Percentiles rank a stretch among this genome's conserved stretches.
These are phyloP conservation scores for Leccinum longicurvipes DNA, from an alignment of 768 basidiomycete genomes.

Conservation along the genomic window DNA sequence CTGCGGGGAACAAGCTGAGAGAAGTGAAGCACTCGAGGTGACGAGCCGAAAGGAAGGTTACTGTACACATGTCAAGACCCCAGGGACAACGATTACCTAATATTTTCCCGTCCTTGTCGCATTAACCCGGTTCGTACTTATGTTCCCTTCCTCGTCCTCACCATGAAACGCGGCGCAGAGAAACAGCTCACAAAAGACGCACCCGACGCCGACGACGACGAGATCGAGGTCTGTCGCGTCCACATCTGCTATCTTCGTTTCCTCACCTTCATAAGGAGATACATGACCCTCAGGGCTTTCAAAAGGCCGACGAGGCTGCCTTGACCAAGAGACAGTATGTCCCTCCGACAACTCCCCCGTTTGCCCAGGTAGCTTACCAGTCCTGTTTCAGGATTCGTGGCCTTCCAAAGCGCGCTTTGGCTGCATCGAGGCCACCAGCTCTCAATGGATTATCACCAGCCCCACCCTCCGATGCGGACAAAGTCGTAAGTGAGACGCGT, in stretches of 20 bases:
- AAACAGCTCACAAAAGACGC: constrained; percentile 63
- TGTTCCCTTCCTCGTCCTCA: constrained; percentile 7
- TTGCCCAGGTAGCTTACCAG: constrained; percentile 4
- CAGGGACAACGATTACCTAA: constrained; percentile 18
- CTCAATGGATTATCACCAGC: constrained; percentile 26
- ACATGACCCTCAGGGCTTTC: constrained; percentile 42
- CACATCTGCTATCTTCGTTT: background rate
- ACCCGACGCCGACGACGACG: constrained; percentile 34
- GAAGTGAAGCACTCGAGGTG: too few species aligned
- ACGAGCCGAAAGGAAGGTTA: too few species aligned
- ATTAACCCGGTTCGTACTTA: background rate
- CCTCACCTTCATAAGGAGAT: constrained; percentile 38
- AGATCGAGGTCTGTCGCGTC: constrained; percentile 27
- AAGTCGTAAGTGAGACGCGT: constrained; percentile 24
- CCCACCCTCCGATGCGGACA: constrained; percentile 20
- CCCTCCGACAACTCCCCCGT: background rate
- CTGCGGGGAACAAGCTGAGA: too few species aligned
- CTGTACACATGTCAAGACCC: constrained; percentile 15
- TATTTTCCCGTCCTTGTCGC: constrained; percentile 14
- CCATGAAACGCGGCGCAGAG: constrained; percentile 77
- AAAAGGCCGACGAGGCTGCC: constrained; percentile 56
- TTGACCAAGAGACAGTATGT: constrained; percentile 59
- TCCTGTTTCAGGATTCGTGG: constrained; percentile 51
- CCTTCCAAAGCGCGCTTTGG: constrained; percentile 51
- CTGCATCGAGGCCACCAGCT: constrained; percentile 19